phyloP scores from a whole-genome alignment of 305 asterid genomes.

The Rubia tinctorum region DNA sequence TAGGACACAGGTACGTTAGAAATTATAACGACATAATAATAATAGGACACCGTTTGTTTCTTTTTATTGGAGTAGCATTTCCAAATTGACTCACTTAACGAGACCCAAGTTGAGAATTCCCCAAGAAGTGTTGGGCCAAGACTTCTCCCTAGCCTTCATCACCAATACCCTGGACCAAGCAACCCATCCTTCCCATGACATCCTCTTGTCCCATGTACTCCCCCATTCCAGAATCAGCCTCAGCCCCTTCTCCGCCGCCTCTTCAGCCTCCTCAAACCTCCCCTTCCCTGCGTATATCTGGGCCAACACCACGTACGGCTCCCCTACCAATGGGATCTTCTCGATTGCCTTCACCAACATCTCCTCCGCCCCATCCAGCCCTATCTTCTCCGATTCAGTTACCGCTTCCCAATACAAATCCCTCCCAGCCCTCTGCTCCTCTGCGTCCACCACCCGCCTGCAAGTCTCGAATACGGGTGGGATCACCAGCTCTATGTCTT shows the following conservation, averaged over 20 bases:
- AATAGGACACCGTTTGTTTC: too few species aligned
- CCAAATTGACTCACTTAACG: slow-evolving; percentile 21
- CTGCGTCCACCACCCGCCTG: slow-evolving; percentile 37
- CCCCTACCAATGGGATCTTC: slow-evolving; percentile 77
- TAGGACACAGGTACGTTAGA: too few species aligned
- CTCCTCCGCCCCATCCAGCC: slow-evolving; percentile 53
- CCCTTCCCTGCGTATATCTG: slow-evolving; percentile 57
- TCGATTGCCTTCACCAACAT: slow-evolving; percentile 40
- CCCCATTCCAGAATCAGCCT: slow-evolving; percentile 76
- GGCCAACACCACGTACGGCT: slow-evolving; percentile 55
- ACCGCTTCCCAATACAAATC: slow-evolving; percentile 83
- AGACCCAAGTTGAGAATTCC: slow-evolving; percentile 70
- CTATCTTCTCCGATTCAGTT: slow-evolving; percentile 37
- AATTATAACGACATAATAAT: too few species aligned
- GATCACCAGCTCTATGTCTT: slow-evolving; percentile 56
- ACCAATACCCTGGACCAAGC: slow-evolving; percentile 75
- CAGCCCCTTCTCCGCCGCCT: slow-evolving; percentile 58
- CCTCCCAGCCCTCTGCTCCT: slow-evolving; percentile 51
- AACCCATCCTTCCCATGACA: slow-evolving; percentile 87
- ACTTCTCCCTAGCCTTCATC: slow-evolving; percentile 50
- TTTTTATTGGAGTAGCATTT: neutral
- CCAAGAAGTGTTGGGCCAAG: slow-evolving; percentile 65
- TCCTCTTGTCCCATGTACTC: slow-evolving; percentile 92
- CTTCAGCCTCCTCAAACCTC: slow-evolving; percentile 53
- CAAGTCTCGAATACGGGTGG: slow-evolving; percentile 65